Base-by-base conservation (phyloP, 1,284 basidiomycete genomes). In the Clitocybe nebularis region DNA sequence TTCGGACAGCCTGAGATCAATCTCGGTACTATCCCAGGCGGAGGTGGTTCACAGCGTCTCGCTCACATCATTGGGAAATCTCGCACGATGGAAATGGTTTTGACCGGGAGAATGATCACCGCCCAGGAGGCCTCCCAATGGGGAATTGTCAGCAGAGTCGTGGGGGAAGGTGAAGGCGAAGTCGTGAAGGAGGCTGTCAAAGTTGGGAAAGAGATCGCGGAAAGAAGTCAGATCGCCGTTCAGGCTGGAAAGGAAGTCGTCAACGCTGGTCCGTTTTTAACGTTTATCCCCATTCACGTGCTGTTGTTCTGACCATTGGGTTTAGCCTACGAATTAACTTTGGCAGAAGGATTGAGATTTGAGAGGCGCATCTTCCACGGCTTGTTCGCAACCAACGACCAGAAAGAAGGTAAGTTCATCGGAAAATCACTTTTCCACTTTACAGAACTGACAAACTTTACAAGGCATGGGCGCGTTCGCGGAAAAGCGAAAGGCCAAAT, bases 1-100 rank as follows among this genome's bases (percentile, higher is more conserved):
- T 97, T 99, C 57, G 93, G 93, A 25, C 96, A 98, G 63, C 95
- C 96, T 23, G 96, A 99, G 63, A 95, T 99, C 68, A 95, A 93
- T 62, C 77, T 99, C 36, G 95, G 96, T 48, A 88, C 95, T 50
- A 98, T 98, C 59, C 95, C 96, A 11, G 92, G 92, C 8, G 90
- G 81, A 13, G 90, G 89, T 32, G 90, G 85, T 6, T 84, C 84
- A 2, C 88, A 93, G 60, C 81, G 93, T 40, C 83, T 99, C 41
- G 84, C 89, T 13, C 82, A 77, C 49, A 78, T 88, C 6, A 79
- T 99, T 50, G 95, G 95, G 42, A 98, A 97, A 70, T 91, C 90
- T 24, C 84, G 90, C 50, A 80, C 94, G 9, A 99, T 99, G 95
- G 96, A 99, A 63, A 72, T 98, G 63, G 79, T 91, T 37, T 76